phyloP scores from a whole-genome alignment of 2,329 filamentous ascomycete species.

The Venturia nashicola region DNA sequence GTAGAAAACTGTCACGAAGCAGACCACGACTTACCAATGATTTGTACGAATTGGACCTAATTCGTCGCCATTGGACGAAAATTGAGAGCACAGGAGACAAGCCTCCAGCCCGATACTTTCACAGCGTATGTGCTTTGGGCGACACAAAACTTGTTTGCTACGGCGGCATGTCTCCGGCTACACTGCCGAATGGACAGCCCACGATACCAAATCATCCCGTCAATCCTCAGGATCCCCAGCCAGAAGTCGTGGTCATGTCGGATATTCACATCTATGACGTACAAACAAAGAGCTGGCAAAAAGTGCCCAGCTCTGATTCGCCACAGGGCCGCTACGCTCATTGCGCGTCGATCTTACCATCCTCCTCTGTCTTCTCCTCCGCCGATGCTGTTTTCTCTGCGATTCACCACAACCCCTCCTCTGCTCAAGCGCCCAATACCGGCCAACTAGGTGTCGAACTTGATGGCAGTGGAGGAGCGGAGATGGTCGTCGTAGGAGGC shows the following conservation, averaged over 20 bases:
- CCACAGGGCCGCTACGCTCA: slow-evolving; percentile 95
- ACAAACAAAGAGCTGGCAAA: slow-evolving; percentile 70
- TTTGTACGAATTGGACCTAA: slow-evolving; percentile 85
- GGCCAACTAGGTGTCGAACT: slow-evolving; percentile 79
- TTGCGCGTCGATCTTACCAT: slow-evolving; percentile 84
- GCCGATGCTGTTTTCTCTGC: slow-evolving; percentile 73
- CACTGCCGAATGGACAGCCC: slow-evolving; percentile 28
- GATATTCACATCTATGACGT: slow-evolving; percentile 96
- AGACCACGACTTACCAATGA: slow-evolving; percentile 78
- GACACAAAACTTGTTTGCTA: slow-evolving; percentile 97
- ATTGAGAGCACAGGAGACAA: slow-evolving; percentile 73
- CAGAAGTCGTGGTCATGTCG: slow-evolving; percentile 93
- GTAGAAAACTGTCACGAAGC: slow-evolving; percentile 72
- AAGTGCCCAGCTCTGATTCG: slow-evolving; percentile 64
- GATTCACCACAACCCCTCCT: slow-evolving; percentile 77
- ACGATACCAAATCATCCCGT: slow-evolving; percentile 26
- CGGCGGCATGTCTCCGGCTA: slow-evolving; percentile 86
- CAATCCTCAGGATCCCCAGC: slow-evolving; percentile 48
- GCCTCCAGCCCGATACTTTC: slow-evolving; percentile 87
- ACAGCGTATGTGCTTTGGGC: slow-evolving; percentile 86
- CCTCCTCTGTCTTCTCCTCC: slow-evolving; percentile 76
- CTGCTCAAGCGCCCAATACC: slow-evolving; percentile 64
- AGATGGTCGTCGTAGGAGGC: slow-evolving; percentile 94
- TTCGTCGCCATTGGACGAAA: slow-evolving; percentile 86
- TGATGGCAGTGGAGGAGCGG: slow-evolving; percentile 81